Percentiles rank a stretch among this genome's conserved stretches.
phyloP scores from a whole-genome alignment of 768 basidiomycete species.

The Pulveroboletus ravenelii region DNA sequence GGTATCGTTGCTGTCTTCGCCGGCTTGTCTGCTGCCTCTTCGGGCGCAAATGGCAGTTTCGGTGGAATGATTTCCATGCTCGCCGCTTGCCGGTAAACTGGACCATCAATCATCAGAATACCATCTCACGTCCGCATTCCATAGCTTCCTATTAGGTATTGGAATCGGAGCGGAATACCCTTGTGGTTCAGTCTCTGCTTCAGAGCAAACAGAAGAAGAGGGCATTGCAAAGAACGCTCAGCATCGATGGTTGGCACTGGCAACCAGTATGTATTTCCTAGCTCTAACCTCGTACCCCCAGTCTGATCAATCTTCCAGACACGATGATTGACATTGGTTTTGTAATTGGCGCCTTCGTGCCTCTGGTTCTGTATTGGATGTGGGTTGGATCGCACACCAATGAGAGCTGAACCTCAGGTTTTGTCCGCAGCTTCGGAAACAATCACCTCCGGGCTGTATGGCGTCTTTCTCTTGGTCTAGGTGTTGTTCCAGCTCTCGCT shows the following conservation, averaged over 20 bases:
- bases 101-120: background rate
- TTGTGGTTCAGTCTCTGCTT: slow-evolving; percentile 82
- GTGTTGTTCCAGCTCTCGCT: slow-evolving; percentile 70
- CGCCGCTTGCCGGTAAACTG: slow-evolving; percentile 62
- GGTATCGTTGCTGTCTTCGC: slow-evolving; percentile 84
- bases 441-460: slow-evolving; percentile 83
- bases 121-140: background rate
- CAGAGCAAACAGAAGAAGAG: slow-evolving; percentile 85
- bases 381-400: slow-evolving; percentile 31
- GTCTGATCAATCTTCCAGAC: slow-evolving; percentile 38
- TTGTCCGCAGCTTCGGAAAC: slow-evolving; percentile 54
- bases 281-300: background rate
- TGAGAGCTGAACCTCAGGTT: background rate
- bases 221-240: slow-evolving; percentile 75
- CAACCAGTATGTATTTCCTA: slow-evolving; percentile 62
- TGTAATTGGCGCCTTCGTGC: slow-evolving; percentile 74
- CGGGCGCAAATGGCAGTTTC: slow-evolving; percentile 70
- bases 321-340: slow-evolving; percentile 85
- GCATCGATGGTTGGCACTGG: slow-evolving; percentile 81
- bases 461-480: slow-evolving; percentile 83
- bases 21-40: slow-evolving; percentile 73
- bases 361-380: slow-evolving; percentile 88
- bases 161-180: slow-evolving; percentile 90
- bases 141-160: slow-evolving; percentile 81
- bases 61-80: slow-evolving; percentile 74